Evolutionary conservation across 1,284 basidiomycete genomes (phyloP).

Genomic region (Schizopora paradoxa): DNA sequence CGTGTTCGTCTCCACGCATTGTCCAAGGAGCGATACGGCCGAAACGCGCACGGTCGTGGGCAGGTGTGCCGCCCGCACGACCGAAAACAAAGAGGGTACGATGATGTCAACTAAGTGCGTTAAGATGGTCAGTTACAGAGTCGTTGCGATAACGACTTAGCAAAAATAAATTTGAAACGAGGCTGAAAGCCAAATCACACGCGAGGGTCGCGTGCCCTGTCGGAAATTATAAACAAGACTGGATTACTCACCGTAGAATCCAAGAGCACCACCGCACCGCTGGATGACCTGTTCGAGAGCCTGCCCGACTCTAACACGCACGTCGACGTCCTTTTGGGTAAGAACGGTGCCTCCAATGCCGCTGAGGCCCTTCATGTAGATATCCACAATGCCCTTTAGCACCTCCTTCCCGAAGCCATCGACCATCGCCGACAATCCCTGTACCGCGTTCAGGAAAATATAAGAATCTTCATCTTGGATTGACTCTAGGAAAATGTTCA

Average conservation of each 20-base stretch:
- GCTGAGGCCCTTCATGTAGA: constrained; percentile 54
- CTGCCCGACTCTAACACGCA: constrained; percentile 81
- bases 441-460: constrained; percentile 89
- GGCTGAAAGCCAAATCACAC: too few relatives aligned
- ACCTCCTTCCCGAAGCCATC: constrained; percentile 74
- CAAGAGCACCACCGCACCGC: constrained; percentile 66
- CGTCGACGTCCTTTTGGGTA: constrained; percentile 69
- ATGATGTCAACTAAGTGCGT: constrained; percentile 52
- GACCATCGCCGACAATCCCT: constrained; percentile 82
- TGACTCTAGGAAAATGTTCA: constrained; percentile 83
- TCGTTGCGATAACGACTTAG: constrained; percentile 2
- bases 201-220: background rate
- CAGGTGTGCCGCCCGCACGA: constrained; percentile 52
- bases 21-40: constrained; percentile 75
- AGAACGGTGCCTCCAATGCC: constrained; percentile 42
- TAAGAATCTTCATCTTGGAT: constrained; percentile 93
- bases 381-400: constrained; percentile 55
- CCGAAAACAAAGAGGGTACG: constrained; percentile 62
- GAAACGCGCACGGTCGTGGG: constrained; percentile 78
- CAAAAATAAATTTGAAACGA: constrained; percentile 7
- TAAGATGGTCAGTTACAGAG: background rate
- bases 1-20: constrained; percentile 61
- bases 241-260: constrained; percentile 55
- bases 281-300: constrained; percentile 78
- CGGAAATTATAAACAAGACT: constrained; percentile 3